Evolutionary conservation across 2,329 filamentous ascomycete species (phyloP).

Genomic region (Talaromyces sp.): DNA sequence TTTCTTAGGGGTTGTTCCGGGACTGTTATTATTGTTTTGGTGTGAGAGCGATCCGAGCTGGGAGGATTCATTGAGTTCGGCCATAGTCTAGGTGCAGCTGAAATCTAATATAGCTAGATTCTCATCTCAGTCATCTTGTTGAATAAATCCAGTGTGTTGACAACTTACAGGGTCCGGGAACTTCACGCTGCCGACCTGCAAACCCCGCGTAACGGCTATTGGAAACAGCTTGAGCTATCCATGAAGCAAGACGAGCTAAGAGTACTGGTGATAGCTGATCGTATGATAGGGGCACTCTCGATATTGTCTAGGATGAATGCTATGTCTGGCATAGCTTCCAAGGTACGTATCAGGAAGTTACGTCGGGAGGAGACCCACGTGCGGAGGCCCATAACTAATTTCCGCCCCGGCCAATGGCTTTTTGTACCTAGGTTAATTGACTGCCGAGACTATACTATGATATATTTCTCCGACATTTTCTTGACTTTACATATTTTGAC

Average conservation of each 20-base stretch:
- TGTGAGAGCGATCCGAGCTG: background rate
- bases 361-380: background rate
- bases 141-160: background rate
- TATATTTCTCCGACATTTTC: background rate
- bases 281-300: background rate
- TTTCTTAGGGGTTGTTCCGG: conserved; percentile 15
- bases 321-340: background rate
- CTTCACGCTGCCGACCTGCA: background rate
- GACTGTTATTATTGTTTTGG: conserved; percentile 4
- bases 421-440: background rate
- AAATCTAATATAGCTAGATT: background rate
- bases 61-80: background rate
- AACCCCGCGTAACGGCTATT: background rate
- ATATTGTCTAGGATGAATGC: background rate
- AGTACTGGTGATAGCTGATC: background rate
- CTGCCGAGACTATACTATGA: background rate
- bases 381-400: background rate
- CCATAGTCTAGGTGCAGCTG: conserved; percentile 4
- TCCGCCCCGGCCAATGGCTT: conserved; percentile 2
- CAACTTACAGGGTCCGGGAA: background rate
- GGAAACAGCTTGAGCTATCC: background rate
- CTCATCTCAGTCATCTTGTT: background rate
- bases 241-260: background rate
- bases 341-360: background rate
- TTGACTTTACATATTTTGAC: background rate